Evolutionary conservation across 2,329 filamentous ascomycete genomes (phyloP).

Genomic region (Pseudogymnoascus sp.): DNA sequence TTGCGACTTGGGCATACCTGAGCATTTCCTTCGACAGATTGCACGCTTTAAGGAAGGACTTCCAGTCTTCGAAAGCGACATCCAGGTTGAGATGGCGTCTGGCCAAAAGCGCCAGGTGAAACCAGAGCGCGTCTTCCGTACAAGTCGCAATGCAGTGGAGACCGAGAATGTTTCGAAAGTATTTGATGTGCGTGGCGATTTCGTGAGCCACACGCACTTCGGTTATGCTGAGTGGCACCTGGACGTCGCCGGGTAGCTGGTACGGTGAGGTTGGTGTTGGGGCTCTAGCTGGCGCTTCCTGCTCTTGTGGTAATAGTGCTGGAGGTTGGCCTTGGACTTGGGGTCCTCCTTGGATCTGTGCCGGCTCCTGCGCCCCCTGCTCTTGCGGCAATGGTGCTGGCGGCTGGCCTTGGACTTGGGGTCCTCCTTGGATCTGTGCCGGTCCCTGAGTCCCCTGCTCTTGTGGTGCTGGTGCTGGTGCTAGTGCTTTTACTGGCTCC

Average conservation of each 20-base stretch:
- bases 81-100: too few species aligned
- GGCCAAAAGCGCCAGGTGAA: background rate
- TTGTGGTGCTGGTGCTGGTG: too few species aligned
- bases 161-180: background rate
- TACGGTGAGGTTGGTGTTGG: background rate
- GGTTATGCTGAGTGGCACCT: background rate
- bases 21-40: background rate
- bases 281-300: background rate
- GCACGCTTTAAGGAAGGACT: background rate
- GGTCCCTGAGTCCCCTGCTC: background rate
- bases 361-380: background rate
- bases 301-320: background rate
- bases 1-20: too few species aligned
- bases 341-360: background rate
- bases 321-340: background rate
- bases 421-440: background rate
- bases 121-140: background rate
- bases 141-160: background rate
- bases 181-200: too few species aligned
- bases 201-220: too few species aligned
- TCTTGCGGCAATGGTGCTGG: background rate
- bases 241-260: background rate
- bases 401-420: background rate
- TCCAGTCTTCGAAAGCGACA: too few species aligned
- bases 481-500: too few species aligned